Evolutionary conservation across 108 stramenopile species (phyloP).

Genomic region (Skeletonema costatum): DNA sequence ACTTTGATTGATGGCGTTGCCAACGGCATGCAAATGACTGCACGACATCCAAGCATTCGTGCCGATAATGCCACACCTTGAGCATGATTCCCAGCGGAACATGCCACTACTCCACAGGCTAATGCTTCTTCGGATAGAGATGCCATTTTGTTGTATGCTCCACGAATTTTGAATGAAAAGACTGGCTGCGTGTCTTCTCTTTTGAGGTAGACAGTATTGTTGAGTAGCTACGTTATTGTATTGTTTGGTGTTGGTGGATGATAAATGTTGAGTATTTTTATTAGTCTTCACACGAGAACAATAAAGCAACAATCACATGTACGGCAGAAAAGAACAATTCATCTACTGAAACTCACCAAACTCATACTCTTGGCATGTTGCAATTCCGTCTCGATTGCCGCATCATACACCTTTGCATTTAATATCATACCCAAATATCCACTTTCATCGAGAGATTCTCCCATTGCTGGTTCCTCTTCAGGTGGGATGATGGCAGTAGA

Average conservation of each 20-base stretch:
- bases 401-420: slow-evolving; percentile 95
- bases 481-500: background rate
- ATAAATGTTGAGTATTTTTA: background rate
- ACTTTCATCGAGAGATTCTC: slow-evolving; percentile 30
- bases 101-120: slow-evolving; percentile 90
- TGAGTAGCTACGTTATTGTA: slow-evolving; percentile 50
- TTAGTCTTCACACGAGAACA: background rate
- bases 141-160: slow-evolving; percentile 98
- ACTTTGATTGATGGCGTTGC: slow-evolving; percentile 97
- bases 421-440: slow-evolving; percentile 87
- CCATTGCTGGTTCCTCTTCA: background rate
- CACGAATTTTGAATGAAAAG: slow-evolving; percentile 98
- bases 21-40: slow-evolving; percentile 97
- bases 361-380: slow-evolving; percentile 90
- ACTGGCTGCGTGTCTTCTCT: slow-evolving; percentile 96
- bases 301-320: background rate
- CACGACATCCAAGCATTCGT: slow-evolving; percentile 75
- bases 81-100: slow-evolving; percentile 98
- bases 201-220: slow-evolving; percentile 83
- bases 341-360: slow-evolving; percentile 48
- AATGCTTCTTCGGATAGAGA: slow-evolving; percentile 65
- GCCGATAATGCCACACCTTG: slow-evolving; percentile 96
- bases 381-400: slow-evolving; percentile 93
- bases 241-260: slow-evolving; percentile 4
- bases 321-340: slow-evolving; percentile 3